Base-by-base conservation (phyloP, 148 eudicot species). In the Vaccinium myrtillus region DNA sequence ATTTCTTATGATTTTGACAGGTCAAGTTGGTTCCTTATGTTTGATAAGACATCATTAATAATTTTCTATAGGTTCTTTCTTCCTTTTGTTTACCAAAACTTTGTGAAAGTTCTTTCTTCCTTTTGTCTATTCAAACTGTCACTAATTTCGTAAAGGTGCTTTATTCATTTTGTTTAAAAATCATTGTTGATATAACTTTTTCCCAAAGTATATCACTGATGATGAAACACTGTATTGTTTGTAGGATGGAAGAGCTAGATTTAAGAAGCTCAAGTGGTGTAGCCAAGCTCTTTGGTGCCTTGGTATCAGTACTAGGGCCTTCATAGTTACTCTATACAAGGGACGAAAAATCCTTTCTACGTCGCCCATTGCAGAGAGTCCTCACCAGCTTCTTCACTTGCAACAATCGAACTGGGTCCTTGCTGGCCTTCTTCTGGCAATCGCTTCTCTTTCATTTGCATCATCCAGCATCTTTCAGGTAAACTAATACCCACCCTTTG, bases 281-380 rank as follows among this genome's bases (percentile, higher is more conserved):
- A 21, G 32, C 83, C 50, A 90, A 90, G 71, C 51, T 86, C 53
- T 11, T 83, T 43, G 91, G 90, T 51, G 87, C 90, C 6, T 2
- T 77, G 12, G 32, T 90, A 25, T 88, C 90, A 75, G 85, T 90
- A 53, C 36, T 77, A 49, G 91, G 90, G 91, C 91, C 30, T 67
- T 88, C 77, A 49, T 83, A 58, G 85, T 90, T 23, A 83, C 86
- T 2, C 85, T 90, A 32, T 90, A 88, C 36, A 71, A 85, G 78
- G 92, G 92, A 9, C 78, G 82, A 15, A 54, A 82, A 43, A 55
- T 82, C 21, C 19, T 23, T 0, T 1, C 8, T 4, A 4, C 54
- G 74, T 14, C 3, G 11, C n/a, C 79, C 2, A 8, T 23, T 63
- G 0, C 70, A 23, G 30, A n/a, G 70, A 63, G 23, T 63, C 70